Evolutionary conservation across 179 eudicot genomes (phyloP).

Genomic region (Beta macrorhiza): DNA sequence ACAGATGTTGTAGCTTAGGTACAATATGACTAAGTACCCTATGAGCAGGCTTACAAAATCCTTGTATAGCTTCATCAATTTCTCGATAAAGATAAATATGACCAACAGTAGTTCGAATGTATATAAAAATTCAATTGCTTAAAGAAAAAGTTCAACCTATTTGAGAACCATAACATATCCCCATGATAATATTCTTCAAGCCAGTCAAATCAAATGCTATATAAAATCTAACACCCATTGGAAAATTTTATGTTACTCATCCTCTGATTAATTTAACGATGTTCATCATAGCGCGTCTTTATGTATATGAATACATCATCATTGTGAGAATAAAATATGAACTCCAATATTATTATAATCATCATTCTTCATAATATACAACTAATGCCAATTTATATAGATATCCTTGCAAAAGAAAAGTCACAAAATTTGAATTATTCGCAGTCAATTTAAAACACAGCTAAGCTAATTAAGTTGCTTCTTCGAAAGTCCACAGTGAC

Average conservation of each 20-base stretch:
- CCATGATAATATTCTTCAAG: not conserved
- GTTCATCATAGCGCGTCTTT: not conserved
- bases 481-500: slow-evolving; percentile 4
- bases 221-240: not conserved
- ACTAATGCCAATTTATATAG: not conserved
- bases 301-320: too few relatives aligned
- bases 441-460: not conserved
- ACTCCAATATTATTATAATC: not conserved
- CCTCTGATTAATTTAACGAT: not conserved
- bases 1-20: not conserved
- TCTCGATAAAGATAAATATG: too few relatives aligned
- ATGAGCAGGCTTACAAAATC: too few relatives aligned
- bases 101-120: too few relatives aligned
- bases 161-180: not conserved
- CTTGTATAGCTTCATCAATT: too few relatives aligned
- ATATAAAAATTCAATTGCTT: not conserved
- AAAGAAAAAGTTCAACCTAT: not conserved
- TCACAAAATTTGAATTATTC: slow-evolving; percentile 1
- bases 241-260: not conserved
- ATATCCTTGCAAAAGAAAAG: not conserved
- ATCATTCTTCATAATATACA: not conserved
- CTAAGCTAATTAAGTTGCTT: slow-evolving; percentile 18
- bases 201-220: not conserved
- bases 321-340: not conserved
- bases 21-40: too few relatives aligned